A percentile compares a stretch with the other conserved stretches of the same genome.
These are phyloP conservation scores for Lasiosphaeria hispida DNA, from an alignment of 495 filamentous ascomycete genomes.

Conservation along the genomic window DNA sequence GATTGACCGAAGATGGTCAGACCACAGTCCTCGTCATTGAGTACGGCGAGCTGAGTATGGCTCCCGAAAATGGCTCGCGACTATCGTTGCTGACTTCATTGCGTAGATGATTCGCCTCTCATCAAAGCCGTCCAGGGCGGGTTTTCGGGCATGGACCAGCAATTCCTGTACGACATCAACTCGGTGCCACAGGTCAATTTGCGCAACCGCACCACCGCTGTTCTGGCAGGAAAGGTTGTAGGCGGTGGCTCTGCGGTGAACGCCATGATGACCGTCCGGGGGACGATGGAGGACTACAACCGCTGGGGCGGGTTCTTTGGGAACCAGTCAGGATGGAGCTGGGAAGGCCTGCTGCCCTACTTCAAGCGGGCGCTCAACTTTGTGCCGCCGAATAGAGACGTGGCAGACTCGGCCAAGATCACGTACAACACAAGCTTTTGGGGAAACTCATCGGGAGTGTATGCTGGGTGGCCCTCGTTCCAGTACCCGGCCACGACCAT, in stretches of 20 bases:
- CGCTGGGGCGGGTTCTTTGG: constrained; percentile 45
- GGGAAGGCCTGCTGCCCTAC: constrained; percentile 47
- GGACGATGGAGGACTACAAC: constrained; percentile 44
- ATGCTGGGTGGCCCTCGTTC: constrained; percentile 42
- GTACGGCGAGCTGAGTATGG: constrained; percentile 24
- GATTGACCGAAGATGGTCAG: constrained; percentile 48
- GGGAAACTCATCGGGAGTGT: constrained; percentile 41
- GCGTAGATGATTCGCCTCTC: constrained; percentile 21
- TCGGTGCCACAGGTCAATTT: constrained; percentile 41
- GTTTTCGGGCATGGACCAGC: constrained; percentile 24
- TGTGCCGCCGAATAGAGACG: constrained; percentile 33
- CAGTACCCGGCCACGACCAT: constrained; percentile 39
- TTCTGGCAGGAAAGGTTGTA: constrained; percentile 53
- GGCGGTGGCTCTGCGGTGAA: constrained; percentile 60
- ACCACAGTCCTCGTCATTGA: constrained; percentile 53
- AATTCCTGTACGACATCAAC: constrained; percentile 37
- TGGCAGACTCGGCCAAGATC: constrained; percentile 38
- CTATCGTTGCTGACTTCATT: neutral
- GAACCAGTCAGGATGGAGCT: constrained; percentile 40
- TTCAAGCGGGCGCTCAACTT: constrained; percentile 45
- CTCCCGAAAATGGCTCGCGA: too few species aligned
- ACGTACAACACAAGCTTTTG: constrained; percentile 41
- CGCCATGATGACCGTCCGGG: constrained; percentile 48
- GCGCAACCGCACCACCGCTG: constrained; percentile 30
- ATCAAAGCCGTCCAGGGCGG: constrained; percentile 30